Conservation (phyloP, 345 rosid species). For the Garcia nutans region DNA sequence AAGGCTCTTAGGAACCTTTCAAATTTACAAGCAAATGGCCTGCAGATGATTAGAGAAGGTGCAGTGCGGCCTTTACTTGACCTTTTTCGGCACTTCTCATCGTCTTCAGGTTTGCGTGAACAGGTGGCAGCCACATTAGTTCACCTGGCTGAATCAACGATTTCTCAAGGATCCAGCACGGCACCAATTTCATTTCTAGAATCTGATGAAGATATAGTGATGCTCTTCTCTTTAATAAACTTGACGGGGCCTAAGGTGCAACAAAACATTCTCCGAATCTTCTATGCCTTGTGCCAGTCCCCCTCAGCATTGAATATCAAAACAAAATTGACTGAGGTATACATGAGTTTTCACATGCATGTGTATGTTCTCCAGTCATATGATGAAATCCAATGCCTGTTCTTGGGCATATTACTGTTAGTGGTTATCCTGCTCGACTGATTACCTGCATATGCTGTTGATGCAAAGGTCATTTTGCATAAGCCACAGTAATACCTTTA, state of each 20-base stretch:
- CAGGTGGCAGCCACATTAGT: constrained; percentile 49
- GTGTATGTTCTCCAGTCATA: background rate
- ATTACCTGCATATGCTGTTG: background rate
- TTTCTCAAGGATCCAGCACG: constrained; percentile 38
- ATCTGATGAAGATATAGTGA: constrained; percentile 51
- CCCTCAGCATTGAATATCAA: constrained; percentile 46
- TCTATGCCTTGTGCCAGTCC: constrained; percentile 56
- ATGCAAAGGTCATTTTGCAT: background rate
- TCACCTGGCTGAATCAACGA: constrained; percentile 59
- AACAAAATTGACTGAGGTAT: constrained; percentile 55
- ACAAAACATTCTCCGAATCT: constrained; percentile 51
- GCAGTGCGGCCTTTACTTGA: constrained; percentile 45
- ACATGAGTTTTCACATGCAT: constrained; percentile 3
- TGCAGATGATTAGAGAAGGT: constrained; percentile 63
- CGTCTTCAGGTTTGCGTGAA: constrained; percentile 47
- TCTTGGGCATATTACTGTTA: background rate
- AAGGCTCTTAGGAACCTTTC: constrained; percentile 58
- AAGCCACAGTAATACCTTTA: background rate
- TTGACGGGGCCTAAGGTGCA: constrained; percentile 51
- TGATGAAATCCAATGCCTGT: constrained; percentile 5
- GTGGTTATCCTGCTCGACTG: background rate
- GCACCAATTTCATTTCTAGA: constrained; percentile 45
- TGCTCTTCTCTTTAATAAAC: constrained; percentile 52
- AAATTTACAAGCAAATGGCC: constrained; percentile 49
- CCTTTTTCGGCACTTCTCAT: constrained; percentile 41